Evolutionary conservation across 2,329 filamentous ascomycete species (phyloP).

Genomic region (Hypoxylon sp.): DNA sequence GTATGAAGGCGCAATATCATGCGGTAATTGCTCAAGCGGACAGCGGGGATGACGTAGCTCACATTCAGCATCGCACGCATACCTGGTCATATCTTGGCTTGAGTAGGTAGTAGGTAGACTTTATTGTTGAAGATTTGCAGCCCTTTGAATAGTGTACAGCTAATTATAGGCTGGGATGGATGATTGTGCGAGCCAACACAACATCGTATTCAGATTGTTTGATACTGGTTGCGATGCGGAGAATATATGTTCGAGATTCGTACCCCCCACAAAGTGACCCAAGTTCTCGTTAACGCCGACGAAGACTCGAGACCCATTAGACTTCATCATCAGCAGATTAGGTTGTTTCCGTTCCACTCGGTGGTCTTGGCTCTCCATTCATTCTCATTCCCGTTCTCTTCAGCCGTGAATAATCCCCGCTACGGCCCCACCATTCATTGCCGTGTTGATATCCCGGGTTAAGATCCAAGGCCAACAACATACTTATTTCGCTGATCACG

Average conservation of each 20-base stretch:
- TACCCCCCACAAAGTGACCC: background rate
- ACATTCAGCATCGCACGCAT: background rate
- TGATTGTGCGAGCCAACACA: background rate
- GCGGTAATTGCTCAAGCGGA: background rate
- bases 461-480: slow-evolving; percentile 25
- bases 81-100: background rate
- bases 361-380: slow-evolving; percentile 20
- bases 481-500: slow-evolving; percentile 31
- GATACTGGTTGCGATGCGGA: slow-evolving; percentile 8
- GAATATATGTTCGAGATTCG: background rate
- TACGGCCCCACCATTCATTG: slow-evolving; percentile 50
- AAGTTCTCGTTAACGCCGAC: slow-evolving; percentile 31
- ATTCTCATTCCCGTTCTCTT: slow-evolving; percentile 52
- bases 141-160: background rate
- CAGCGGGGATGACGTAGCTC: background rate
- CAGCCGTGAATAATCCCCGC: slow-evolving; percentile 50
- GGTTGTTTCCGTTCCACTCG: slow-evolving; percentile 30
- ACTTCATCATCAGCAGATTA: slow-evolving; percentile 19
- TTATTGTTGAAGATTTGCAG: background rate
- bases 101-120: background rate
- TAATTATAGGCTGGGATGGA: background rate
- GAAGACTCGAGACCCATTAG: slow-evolving; percentile 9
- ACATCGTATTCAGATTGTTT: background rate
- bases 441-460: slow-evolving; percentile 51
- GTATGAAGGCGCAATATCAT: background rate